phyloP scores from a whole-genome alignment of 2,329 filamentous ascomycete species.

The Fusarium sp. region DNA sequence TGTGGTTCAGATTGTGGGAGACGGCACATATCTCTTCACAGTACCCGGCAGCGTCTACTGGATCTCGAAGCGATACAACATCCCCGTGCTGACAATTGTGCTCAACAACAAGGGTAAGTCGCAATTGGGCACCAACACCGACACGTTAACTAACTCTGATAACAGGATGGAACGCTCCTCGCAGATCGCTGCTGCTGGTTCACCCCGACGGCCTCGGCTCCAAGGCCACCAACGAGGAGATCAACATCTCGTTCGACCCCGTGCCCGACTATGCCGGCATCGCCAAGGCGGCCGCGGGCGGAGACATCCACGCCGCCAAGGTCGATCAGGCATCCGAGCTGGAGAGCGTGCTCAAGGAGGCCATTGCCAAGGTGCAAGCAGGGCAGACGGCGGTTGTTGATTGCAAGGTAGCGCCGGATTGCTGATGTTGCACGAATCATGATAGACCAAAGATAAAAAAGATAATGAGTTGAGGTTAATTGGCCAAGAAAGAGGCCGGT shows the following conservation, averaged over 20 bases:
- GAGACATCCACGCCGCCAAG: conserved; percentile 65
- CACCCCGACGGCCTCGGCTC: conserved; percentile 71
- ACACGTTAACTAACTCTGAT: conserved; percentile 17
- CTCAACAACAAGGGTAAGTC: conserved; percentile 69
- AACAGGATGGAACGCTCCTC: conserved; percentile 72
- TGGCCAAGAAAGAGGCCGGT: background rate
- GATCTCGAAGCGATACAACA: conserved; percentile 69
- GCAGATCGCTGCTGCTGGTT: conserved; percentile 70
- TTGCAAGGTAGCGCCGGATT: conserved; percentile 65
- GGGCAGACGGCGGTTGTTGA: conserved; percentile 70
- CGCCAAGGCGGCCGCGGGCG: conserved; percentile 72
- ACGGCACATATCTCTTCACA: conserved; percentile 71
- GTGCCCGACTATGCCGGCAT: conserved; percentile 73
- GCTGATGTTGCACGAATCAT: conserved; percentile 47
- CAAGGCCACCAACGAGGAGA: conserved; percentile 71
- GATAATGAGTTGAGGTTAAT: conserved; percentile 11
- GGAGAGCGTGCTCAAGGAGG: conserved; percentile 63
- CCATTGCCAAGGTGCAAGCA: conserved; percentile 65
- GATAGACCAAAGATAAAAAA: conserved; percentile 15
- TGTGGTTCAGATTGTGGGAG: conserved; percentile 71
- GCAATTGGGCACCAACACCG: too few species aligned
- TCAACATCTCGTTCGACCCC: conserved; percentile 74
- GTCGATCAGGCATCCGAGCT: conserved; percentile 65
- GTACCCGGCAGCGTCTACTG: conserved; percentile 71
- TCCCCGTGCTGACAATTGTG: conserved; percentile 69